Percentiles rank a stretch among this genome's conserved stretches.
phyloP scores from a whole-genome alignment of 192 early-diverging fungal genomes.

The Coemansia sp. region DNA sequence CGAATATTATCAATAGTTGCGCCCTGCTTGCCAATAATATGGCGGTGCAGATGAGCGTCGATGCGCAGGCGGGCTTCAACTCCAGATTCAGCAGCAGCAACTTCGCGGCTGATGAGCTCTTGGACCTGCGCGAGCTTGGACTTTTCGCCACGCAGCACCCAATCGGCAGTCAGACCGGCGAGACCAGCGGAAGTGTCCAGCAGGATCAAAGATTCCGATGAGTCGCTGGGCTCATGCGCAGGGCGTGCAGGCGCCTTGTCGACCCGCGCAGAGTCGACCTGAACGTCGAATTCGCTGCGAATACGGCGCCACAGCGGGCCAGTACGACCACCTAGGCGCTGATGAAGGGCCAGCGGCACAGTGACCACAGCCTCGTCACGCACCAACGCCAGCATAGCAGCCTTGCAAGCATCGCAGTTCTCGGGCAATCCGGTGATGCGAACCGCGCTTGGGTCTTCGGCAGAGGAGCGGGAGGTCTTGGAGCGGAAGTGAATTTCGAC shows the following conservation, averaged over 20 bases:
- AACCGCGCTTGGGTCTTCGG: constrained; percentile 36
- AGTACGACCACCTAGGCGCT: constrained; percentile 55
- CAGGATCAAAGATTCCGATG: constrained; percentile 23
- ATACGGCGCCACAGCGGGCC: constrained; percentile 56
- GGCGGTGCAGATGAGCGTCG: constrained; percentile 56
- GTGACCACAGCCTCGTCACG: constrained; percentile 55
- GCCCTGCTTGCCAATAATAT: constrained; percentile 76
- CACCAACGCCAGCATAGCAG: constrained; percentile 51
- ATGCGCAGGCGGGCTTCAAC: constrained; percentile 48
- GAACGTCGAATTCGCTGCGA: constrained; percentile 62
- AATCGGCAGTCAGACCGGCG: constrained; percentile 32
- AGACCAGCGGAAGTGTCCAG: constrained; percentile 16
- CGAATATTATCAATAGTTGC: constrained; percentile 70
- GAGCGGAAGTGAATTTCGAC: constrained; percentile 64
- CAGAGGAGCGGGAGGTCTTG: not conserved
- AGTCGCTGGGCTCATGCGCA: constrained; percentile 42
- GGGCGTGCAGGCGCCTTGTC: constrained; percentile 46
- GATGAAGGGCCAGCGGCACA: constrained; percentile 58
- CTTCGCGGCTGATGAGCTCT: constrained; percentile 20
- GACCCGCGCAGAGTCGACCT: constrained; percentile 50
- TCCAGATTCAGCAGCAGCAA: constrained; percentile 1
- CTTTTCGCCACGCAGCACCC: constrained; percentile 58
- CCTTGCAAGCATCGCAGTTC: constrained; percentile 52
- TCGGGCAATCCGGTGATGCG: constrained; percentile 60
- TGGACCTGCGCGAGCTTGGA: constrained; percentile 47